Evolutionary conservation across 2,329 filamentous ascomycete genomes (phyloP).

Genomic region (Pseudopyrenochaeta lycopersici): DNA sequence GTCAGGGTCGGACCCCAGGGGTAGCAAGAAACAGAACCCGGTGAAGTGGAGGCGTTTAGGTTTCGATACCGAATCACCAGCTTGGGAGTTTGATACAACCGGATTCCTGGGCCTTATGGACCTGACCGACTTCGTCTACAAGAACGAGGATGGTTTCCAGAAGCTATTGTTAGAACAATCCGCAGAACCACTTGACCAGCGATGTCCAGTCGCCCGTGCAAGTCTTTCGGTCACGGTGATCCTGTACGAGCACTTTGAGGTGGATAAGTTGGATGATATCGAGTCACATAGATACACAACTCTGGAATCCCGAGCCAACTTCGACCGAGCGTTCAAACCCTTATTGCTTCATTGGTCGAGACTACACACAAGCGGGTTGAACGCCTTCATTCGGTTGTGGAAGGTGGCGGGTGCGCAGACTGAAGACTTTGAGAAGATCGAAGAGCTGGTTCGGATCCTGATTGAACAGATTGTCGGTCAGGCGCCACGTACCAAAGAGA

Average conservation of each 20-base stretch:
- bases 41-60: conserved; percentile 94
- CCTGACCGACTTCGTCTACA: conserved; percentile 89
- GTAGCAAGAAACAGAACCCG: conserved; percentile 78
- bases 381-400: conserved; percentile 92
- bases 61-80: conserved; percentile 89
- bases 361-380: conserved; percentile 83
- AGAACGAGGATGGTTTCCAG: conserved; percentile 90
- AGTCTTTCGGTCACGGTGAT: conserved; percentile 88
- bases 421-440: conserved; percentile 93
- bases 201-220: conserved; percentile 87
- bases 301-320: conserved; percentile 77
- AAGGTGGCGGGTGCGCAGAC: conserved; percentile 84
- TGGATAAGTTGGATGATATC: conserved; percentile 82
- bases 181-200: conserved; percentile 71
- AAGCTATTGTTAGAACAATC: conserved; percentile 91
- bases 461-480: conserved; percentile 89
- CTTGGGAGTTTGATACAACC: conserved; percentile 81
- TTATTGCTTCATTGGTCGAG: conserved; percentile 92
- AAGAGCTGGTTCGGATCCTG: conserved; percentile 88
- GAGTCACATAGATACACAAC: conserved; percentile 79
- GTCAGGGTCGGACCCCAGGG: conserved; percentile 50
- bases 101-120: conserved; percentile 98
- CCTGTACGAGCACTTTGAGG: conserved; percentile 94
- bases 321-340: conserved; percentile 87
- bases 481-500: conserved; percentile 81